Base-by-base conservation (phyloP, 139 green algal genomes). In the Asterochloris erici region DNA sequence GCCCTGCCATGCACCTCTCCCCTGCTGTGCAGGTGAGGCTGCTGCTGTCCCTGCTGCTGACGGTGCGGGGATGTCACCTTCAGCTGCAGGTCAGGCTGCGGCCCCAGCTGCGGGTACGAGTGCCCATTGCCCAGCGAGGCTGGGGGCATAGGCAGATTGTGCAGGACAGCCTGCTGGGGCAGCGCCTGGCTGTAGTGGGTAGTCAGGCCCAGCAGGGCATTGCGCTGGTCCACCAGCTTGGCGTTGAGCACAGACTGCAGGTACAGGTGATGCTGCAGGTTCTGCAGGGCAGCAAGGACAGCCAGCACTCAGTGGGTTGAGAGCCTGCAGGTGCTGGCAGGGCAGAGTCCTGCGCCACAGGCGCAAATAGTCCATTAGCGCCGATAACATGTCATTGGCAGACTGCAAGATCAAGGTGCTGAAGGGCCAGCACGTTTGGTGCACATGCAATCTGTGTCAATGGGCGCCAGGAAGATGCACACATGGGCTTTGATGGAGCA, bases 141-240 rank as follows among this genome's bases (percentile, higher is more conserved):
- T 71, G 6, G 66, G 19, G 17, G 66, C 66, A 71, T 21, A 9
- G 21, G 19, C 17, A 23, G 66, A 71, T 21, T 26, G 21, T 23
- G 17, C 19, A 23, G 19, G 21, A 26, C 66, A 71, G 66, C 66
- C 66, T 71, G 66, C 21, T 21, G 66, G 21, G 66, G 66, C 19
- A 21, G 17, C 9, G 21, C 17, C 17, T 23, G 17, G 21, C 23
- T 76, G 70, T 54, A 74, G 0, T 63, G 63, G 28, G 26, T 27
- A 63, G 77, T 15, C 16, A 73, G 61, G 63, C 77, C 63, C 28
- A 81, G 26, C 19, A 81, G 38, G 63, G 14, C 17, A 60, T 73
- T 73, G 27, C 77, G 77, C 63, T 81, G 61, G 14, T 81, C 77
- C 19, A 74, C 27, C 63, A 81, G 15, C 23, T 54, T 62, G 26